Conservation (phyloP, 345 rosid species). For the Physaria fendleri region DNA sequence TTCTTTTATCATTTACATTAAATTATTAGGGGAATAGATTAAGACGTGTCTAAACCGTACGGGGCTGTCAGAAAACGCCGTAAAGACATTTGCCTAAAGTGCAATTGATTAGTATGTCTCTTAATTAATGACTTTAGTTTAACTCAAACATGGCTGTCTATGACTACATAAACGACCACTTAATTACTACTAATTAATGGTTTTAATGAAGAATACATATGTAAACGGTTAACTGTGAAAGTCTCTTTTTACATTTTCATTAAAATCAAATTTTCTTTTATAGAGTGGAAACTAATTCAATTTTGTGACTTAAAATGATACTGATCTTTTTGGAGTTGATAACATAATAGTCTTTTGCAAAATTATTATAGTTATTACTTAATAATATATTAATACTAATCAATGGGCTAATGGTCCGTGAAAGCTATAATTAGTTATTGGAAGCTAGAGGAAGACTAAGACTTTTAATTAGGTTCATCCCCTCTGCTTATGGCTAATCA, state of each 20-base stretch:
- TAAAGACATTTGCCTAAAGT: slow-evolving; percentile 22
- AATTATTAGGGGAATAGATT: not conserved
- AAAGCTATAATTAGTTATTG: slow-evolving; percentile 15
- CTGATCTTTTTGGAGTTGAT: too few relatives aligned
- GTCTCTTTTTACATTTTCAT: too few relatives aligned
- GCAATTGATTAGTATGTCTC: slow-evolving; percentile 16
- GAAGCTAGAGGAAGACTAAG: slow-evolving; percentile 9
- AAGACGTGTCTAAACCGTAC: slow-evolving; percentile 25
- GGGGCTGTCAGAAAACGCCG: slow-evolving; percentile 15
- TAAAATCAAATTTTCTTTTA: not conserved
- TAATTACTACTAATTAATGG: not conserved
- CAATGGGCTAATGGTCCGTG: slow-evolving; percentile 14
- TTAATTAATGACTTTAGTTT: not conserved
- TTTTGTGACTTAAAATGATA: not conserved
- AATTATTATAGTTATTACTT: too few relatives aligned
- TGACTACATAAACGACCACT: slow-evolving; percentile 20
- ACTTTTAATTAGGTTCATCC: slow-evolving; percentile 13
- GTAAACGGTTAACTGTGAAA: not conserved
- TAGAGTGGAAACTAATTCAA: not conserved
- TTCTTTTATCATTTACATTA: not conserved
- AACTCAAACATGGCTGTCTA: slow-evolving; percentile 21
- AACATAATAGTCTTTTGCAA: too few relatives aligned
- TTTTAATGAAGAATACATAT: not conserved
- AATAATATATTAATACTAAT: not conserved
- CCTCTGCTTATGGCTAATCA: slow-evolving; percentile 22